Percentiles rank a stretch among this genome's conserved stretches.
Evolutionary conservation across 2,329 filamentous ascomycete species (phyloP).

Genomic region (Aureobasidium musti): DNA sequence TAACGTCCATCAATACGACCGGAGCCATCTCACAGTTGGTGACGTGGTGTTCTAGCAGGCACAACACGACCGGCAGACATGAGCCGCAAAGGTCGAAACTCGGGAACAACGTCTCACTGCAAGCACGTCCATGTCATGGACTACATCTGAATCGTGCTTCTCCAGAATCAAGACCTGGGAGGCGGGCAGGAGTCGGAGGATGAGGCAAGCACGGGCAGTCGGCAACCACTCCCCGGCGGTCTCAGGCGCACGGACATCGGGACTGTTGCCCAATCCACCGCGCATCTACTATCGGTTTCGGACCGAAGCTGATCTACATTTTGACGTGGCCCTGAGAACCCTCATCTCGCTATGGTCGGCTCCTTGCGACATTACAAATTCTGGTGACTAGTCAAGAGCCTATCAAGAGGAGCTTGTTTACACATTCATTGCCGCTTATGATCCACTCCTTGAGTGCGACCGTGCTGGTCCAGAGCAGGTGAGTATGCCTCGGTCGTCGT

Average conservation of each 20-base stretch:
- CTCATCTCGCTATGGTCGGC: constrained; percentile 13
- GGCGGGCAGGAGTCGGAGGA: background rate
- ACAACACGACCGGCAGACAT: constrained; percentile 4
- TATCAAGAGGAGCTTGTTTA: constrained; percentile 9
- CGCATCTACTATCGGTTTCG: constrained; percentile 12
- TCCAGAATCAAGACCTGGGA: background rate
- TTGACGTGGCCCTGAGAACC: constrained; percentile 8
- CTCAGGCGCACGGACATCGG: background rate
- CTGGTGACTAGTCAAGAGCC: background rate
- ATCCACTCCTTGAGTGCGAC: constrained; percentile 7
- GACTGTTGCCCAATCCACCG: background rate
- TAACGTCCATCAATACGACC: background rate
- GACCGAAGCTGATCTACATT: constrained; percentile 3
- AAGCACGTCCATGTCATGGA: background rate
- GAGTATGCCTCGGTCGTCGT: constrained; percentile 5
- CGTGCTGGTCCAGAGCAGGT: constrained; percentile 1
- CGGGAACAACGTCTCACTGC: background rate
- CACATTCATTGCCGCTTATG: background rate
- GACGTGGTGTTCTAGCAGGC: background rate
- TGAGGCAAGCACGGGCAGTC: background rate
- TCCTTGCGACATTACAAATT: background rate
- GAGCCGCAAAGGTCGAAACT: background rate
- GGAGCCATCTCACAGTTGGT: background rate
- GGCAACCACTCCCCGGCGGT: background rate
- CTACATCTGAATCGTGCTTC: background rate